A percentile compares a stretch with the other conserved stretches of the same genome.
These are phyloP conservation scores for Fraxinus paxiana DNA, from an alignment of 305 asterid genomes.

Conservation along the genomic window DNA sequence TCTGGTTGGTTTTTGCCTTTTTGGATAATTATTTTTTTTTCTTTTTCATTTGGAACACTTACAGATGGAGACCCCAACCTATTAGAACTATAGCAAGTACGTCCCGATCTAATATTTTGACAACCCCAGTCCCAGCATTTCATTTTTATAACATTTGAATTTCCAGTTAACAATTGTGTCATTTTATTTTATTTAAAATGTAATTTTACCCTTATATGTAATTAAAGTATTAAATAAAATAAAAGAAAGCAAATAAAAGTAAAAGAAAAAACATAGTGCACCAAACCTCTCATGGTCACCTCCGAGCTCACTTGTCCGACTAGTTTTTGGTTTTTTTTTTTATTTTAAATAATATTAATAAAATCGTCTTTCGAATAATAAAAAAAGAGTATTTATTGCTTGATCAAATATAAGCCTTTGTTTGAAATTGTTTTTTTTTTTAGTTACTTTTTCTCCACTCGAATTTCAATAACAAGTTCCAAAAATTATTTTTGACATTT, in stretches of 20 bases:
- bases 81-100: not conserved
- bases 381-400: not conserved
- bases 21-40: not conserved
- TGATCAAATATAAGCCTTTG: not conserved
- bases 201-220: not conserved
- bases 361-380: not conserved
- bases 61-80: not conserved
- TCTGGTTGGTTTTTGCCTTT: not conserved
- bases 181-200: not conserved
- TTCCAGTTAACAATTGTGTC: not conserved
- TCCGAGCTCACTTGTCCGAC: not conserved
- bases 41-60: not conserved
- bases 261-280: not conserved
- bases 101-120: not conserved
- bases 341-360: not conserved
- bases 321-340: not conserved
- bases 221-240: not conserved
- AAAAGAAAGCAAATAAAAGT: not conserved
- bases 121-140: not conserved
- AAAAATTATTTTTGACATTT: no score
- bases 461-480: not conserved
- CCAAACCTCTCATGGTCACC: not conserved
- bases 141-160: not conserved
- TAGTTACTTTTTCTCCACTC: not conserved
- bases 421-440: no score